phyloP scores from a whole-genome alignment of 306 rosid species.

The Vigna angularis region DNA sequence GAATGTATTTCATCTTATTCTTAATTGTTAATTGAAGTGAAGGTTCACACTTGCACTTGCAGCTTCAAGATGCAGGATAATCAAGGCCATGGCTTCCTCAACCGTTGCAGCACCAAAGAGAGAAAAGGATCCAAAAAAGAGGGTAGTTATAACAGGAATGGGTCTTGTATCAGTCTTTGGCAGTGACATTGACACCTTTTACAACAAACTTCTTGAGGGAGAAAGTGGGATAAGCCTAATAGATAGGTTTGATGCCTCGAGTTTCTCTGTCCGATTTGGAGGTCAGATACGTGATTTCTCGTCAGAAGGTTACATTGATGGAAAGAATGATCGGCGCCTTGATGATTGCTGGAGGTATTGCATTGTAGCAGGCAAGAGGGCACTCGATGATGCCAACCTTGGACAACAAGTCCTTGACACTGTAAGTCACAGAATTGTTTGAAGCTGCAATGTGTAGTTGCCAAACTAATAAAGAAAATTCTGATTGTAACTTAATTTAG shows the following conservation, averaged over 20 bases:
- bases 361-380: slow-evolving; percentile 72
- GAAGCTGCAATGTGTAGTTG: not conserved
- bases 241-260: slow-evolving; percentile 72
- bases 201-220: slow-evolving; percentile 72
- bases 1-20: not conserved
- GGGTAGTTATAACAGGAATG: slow-evolving; percentile 78
- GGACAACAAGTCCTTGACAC: slow-evolving; percentile 59
- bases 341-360: slow-evolving; percentile 73
- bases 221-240: slow-evolving; percentile 78
- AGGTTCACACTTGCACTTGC: slow-evolving; percentile 35
- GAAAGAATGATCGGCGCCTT: slow-evolving; percentile 61
- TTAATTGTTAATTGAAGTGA: not conserved
- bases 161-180: slow-evolving; percentile 81
- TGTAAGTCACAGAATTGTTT: slow-evolving; percentile 44
- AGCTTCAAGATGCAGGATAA: slow-evolving; percentile 55
- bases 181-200: slow-evolving; percentile 59
- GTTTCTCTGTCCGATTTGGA: slow-evolving; percentile 58
- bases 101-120: slow-evolving; percentile 64
- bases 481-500: not conserved
- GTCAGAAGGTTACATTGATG: slow-evolving; percentile 66
- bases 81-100: slow-evolving; percentile 56
- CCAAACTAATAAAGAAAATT: not conserved
- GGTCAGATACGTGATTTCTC: slow-evolving; percentile 72
- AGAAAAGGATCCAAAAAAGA: slow-evolving; percentile 73
- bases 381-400: slow-evolving; percentile 78